Percentiles rank a stretch among this genome's conserved stretches.
These are phyloP conservation scores for Lecanicillium sp. DNA, from an alignment of 2,329 filamentous ascomycete species.

Conservation along the genomic window DNA sequence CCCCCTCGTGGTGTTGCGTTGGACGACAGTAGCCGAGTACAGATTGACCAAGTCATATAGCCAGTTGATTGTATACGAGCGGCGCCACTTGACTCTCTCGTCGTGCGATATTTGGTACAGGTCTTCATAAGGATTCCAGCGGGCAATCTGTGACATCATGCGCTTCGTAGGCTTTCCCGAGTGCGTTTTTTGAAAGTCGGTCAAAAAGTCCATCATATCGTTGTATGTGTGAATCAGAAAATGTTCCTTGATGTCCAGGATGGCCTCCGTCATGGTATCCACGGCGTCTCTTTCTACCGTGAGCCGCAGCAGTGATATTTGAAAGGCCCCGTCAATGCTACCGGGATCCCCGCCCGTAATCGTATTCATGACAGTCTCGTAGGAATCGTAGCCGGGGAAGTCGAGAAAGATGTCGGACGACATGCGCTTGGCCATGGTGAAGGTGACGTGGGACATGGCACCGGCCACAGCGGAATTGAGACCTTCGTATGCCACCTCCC, in stretches of 20 bases:
- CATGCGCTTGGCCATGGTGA: slow-evolving; percentile 31
- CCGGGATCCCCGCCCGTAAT: slow-evolving; percentile 29
- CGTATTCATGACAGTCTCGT: slow-evolving; percentile 31
- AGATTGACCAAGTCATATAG: slow-evolving; percentile 43
- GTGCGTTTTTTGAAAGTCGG: slow-evolving; percentile 35
- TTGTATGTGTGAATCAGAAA: slow-evolving; percentile 33
- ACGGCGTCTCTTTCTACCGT: no score
- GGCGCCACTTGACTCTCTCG: slow-evolving; percentile 36
- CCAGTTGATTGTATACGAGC: slow-evolving; percentile 42
- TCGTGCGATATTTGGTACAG: slow-evolving; percentile 27
- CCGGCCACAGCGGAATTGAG: slow-evolving; percentile 39
- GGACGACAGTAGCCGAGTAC: slow-evolving; percentile 30
- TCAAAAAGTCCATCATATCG: slow-evolving; percentile 35
- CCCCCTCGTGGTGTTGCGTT: slow-evolving; percentile 25
- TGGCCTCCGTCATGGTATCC: background rate
- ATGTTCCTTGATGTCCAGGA: slow-evolving; percentile 29
- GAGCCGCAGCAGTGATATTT: no score
- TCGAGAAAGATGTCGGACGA: slow-evolving; percentile 32
- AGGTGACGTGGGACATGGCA: slow-evolving; percentile 30
- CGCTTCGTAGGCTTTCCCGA: slow-evolving; percentile 37
- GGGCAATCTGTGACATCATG: slow-evolving; percentile 28
- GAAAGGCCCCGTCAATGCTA: slow-evolving; percentile 19
- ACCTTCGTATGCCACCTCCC: slow-evolving; percentile 32
- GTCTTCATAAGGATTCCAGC: slow-evolving; percentile 35
- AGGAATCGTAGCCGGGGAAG: slow-evolving; percentile 37